phyloP scores from a whole-genome alignment of 768 basidiomycete species.

The Russula abietina region DNA sequence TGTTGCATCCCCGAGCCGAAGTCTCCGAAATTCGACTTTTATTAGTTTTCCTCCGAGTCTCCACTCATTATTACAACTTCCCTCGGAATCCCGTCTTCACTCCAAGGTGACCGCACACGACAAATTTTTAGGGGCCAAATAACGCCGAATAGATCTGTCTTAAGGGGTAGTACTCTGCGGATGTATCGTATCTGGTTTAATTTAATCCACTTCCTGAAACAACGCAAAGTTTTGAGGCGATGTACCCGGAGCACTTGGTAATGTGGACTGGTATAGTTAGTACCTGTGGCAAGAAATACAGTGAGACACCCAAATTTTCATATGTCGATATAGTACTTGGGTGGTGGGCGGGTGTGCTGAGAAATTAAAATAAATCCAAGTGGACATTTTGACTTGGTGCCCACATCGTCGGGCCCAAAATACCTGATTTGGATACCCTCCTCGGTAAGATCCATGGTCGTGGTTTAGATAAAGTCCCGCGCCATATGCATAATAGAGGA shows the following conservation, averaged over 20 bases:
- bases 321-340: neutral
- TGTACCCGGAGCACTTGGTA: neutral
- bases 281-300: neutral
- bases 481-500: neutral
- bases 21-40: neutral
- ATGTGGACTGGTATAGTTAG: neutral
- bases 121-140: neutral
- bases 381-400: neutral
- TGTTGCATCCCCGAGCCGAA: no score
- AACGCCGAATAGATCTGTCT: neutral
- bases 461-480: neutral
- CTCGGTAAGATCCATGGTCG: constrained; percentile 15
- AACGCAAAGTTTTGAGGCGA: neutral
- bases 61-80: no score
- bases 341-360: no score
- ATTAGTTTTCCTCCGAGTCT: no score
- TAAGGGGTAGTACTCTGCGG: neutral
- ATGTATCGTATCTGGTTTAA: neutral
- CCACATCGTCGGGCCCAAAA: constrained; percentile 7
- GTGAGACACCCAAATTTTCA: neutral
- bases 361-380: neutral
- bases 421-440: constrained; percentile 16
- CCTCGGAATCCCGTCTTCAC: neutral
- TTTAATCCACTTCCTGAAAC: neutral
- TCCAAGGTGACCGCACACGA: neutral